These are phyloP conservation scores for Penicillium olsonii DNA, from an alignment of 2,329 filamentous ascomycete genomes.

Conservation along the genomic window DNA sequence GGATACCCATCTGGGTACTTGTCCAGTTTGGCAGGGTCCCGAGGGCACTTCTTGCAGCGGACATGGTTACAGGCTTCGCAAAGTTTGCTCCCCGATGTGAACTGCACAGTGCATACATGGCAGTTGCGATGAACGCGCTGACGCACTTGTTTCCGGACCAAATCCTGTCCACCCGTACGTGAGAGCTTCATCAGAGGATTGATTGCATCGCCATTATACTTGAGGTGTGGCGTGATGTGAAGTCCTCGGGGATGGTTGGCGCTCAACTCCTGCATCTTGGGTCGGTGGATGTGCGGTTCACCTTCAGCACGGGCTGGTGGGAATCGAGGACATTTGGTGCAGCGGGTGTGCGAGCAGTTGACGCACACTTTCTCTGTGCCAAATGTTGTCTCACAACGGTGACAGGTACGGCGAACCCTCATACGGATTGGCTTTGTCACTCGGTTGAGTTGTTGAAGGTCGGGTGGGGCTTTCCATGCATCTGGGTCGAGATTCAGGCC, in stretches of 20 bases:
- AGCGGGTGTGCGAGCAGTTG: slow-evolving; percentile 76
- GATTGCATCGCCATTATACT: slow-evolving; percentile 32
- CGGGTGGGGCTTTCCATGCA: slow-evolving; percentile 42
- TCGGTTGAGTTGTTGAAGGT: slow-evolving; percentile 40
- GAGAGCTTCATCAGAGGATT: slow-evolving; percentile 55
- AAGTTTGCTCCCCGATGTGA: slow-evolving; percentile 59
- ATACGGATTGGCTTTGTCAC: slow-evolving; percentile 50
- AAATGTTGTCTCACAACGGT: slow-evolving; percentile 75
- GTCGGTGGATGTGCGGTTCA: slow-evolving; percentile 44
- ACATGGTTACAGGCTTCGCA: slow-evolving; percentile 71
- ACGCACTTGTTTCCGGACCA: slow-evolving; percentile 69
- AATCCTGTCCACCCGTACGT: slow-evolving; percentile 67
- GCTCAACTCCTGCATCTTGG: slow-evolving; percentile 35
- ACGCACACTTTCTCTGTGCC: slow-evolving; percentile 71
- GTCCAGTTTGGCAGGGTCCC: slow-evolving; percentile 62
- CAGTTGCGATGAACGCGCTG: slow-evolving; percentile 76
- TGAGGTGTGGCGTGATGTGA: slow-evolving; percentile 14
- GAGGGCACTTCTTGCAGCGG: slow-evolving; percentile 77
- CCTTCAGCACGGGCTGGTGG: slow-evolving; percentile 67
- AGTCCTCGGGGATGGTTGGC: slow-evolving; percentile 46
- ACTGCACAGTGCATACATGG: slow-evolving; percentile 70
- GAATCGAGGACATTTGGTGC: slow-evolving; percentile 75
- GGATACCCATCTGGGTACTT: slow-evolving; percentile 50
- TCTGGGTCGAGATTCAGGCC: slow-evolving; percentile 45
- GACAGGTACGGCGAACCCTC: slow-evolving; percentile 64